Percentiles rank a stretch among this genome's conserved stretches.
Evolutionary conservation across 306 rosid species (phyloP).

Genomic region (Pterocarpus santalinus): DNA sequence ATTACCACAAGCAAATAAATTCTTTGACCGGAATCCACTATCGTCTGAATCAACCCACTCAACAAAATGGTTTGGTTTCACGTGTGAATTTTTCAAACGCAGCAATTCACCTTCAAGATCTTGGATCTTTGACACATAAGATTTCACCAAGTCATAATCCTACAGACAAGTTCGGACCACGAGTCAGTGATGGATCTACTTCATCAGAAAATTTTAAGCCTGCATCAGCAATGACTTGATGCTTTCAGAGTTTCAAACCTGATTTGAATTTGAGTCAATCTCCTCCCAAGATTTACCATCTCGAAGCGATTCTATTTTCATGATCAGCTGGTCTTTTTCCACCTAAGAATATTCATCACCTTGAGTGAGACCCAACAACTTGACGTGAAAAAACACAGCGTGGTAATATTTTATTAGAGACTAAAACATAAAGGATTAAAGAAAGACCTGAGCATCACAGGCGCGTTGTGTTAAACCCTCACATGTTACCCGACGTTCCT

Average conservation of each 20-base stretch:
- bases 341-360: constrained; percentile 61
- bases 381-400: constrained; percentile 21
- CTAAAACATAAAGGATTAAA: constrained; percentile 27
- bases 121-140: constrained; percentile 82
- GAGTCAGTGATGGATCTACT: constrained; percentile 12
- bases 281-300: constrained; percentile 96
- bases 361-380: constrained; percentile 33
- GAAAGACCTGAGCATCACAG: constrained; percentile 55
- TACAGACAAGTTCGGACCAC: constrained; percentile 46
- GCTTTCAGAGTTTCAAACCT: constrained; percentile 69
- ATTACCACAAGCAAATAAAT: constrained; percentile 64
- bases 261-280: constrained; percentile 72
- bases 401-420: constrained; percentile 42
- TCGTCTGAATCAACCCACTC: constrained; percentile 77
- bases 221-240: constrained; percentile 9
- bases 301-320: constrained; percentile 80
- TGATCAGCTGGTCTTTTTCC: constrained; percentile 78
- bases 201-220: constrained; percentile 7
- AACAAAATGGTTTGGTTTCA: constrained; percentile 52
- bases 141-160: constrained; percentile 80
- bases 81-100: constrained; percentile 55
- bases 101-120: constrained; percentile 77
- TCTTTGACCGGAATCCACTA: constrained; percentile 62
- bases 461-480: constrained; percentile 54
- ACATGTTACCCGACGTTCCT: constrained; percentile 46